Evolutionary conservation across 768 basidiomycete genomes (phyloP).

Genomic region (Wakefieldia striispora): DNA sequence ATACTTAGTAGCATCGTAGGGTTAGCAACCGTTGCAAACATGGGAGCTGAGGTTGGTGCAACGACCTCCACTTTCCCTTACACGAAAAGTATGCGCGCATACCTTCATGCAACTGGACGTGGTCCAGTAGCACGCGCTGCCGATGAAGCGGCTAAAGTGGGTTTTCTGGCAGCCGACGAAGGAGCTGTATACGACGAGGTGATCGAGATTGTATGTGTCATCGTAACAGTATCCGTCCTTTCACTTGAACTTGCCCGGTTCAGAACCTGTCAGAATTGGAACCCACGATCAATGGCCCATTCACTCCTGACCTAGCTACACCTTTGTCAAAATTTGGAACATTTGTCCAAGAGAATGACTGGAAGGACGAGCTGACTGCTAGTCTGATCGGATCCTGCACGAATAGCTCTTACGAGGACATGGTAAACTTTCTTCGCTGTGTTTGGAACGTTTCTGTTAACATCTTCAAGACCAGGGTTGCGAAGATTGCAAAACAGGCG

Average conservation of each 20-base stretch:
- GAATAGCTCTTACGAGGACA: constrained; percentile 96
- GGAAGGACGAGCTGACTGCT: constrained; percentile 92
- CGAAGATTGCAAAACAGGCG: constrained; percentile 88
- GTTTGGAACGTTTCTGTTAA: constrained; percentile 3
- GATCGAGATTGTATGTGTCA: constrained; percentile 79
- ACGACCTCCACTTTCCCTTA: constrained; percentile 99
- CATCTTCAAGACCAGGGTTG: constrained; percentile 73
- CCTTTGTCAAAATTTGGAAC: constrained; percentile 85
- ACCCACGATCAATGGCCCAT: constrained; percentile 93
- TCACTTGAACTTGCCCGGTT: constrained; percentile 1
- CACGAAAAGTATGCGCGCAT: constrained; percentile 83
- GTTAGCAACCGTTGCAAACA: constrained; percentile 94
- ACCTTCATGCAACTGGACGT: constrained; percentile 88
- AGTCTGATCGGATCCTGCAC: constrained; percentile 98
- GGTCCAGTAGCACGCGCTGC: constrained; percentile 84
- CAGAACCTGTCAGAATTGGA: constrained; percentile 88
- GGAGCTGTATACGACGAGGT: constrained; percentile 93
- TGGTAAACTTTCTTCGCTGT: constrained; percentile 47
- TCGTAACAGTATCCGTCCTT: background rate
- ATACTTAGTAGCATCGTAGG: constrained; percentile 39
- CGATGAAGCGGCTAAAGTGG: constrained; percentile 72
- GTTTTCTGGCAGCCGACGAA: constrained; percentile 81
- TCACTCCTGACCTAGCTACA: constrained; percentile 95
- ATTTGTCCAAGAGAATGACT: constrained; percentile 80
- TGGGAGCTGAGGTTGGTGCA: constrained; percentile 99